Conservation (phyloP, 768 basidiomycete species). For the Daedaleopsis nitida region DNA sequence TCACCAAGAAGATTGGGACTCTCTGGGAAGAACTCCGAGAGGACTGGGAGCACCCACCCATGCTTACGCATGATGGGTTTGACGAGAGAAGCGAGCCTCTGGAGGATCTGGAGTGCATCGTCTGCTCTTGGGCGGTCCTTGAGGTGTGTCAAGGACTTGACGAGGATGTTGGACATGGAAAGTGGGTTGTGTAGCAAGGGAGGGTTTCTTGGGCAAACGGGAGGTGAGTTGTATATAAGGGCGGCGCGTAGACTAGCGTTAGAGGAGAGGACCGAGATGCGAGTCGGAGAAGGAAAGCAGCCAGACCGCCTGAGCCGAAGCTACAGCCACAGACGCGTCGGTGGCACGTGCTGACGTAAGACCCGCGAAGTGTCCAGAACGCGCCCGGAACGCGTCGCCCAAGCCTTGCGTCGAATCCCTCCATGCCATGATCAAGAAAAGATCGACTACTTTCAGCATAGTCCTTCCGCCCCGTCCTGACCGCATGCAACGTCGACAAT, state of each 20-base stretch:
- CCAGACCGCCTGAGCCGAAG: background rate
- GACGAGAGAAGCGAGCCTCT: constrained; percentile 74
- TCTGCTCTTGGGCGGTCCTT: constrained; percentile 67
- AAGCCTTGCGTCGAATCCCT: background rate
- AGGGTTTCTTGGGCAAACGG: background rate
- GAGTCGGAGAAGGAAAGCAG: background rate
- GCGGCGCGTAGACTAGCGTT: background rate
- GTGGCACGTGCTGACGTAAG: background rate
- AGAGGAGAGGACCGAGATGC: background rate
- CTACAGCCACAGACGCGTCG: constrained; percentile 1
- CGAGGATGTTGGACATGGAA: constrained; percentile 57
- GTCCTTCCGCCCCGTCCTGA: no score
- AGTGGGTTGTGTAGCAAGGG: background rate
- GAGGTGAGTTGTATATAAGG: constrained; percentile 1
- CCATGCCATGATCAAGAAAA: background rate
- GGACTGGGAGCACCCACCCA: constrained; percentile 73
- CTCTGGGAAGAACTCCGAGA: constrained; percentile 89
- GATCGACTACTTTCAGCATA: no score
- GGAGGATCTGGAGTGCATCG: constrained; percentile 66
- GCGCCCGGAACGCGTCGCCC: background rate
- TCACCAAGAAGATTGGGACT: constrained; percentile 71
- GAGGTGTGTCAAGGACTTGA: constrained; percentile 72
- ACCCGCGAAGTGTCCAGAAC: background rate
- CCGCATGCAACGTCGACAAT: no score
- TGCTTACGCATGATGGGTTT: constrained; percentile 94